Conservation (phyloP, 208 protist genomes). For the Trypanosoma avium region DNA sequence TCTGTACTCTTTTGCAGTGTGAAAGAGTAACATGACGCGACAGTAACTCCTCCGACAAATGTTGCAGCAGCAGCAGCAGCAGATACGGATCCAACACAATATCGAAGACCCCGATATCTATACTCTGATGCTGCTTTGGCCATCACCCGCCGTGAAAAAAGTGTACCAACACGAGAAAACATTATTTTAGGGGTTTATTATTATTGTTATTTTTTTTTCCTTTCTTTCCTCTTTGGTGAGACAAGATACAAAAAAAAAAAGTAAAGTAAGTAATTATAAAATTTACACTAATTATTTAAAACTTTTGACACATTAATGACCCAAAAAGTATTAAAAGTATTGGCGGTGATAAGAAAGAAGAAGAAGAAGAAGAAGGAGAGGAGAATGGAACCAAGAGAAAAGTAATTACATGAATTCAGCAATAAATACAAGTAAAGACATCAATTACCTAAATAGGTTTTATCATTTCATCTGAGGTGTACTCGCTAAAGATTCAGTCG, state of each 20-base stretch:
- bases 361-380: too few species aligned
- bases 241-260: too few species aligned
- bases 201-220: too few species aligned
- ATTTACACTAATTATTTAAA: too few species aligned
- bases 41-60: slow-evolving; percentile 34
- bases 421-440: neutral
- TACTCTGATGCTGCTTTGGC: neutral
- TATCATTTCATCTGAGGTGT: neutral
- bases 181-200: too few species aligned
- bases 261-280: too few species aligned
- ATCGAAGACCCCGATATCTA: neutral
- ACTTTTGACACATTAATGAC: too few species aligned
- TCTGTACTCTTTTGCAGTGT: slow-evolving; percentile 4
- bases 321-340: too few species aligned
- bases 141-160: slow-evolving; percentile 38
- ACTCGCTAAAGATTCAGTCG: neutral
- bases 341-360: too few species aligned
- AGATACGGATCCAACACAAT: slow-evolving; percentile 8
- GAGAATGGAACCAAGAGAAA: slow-evolving; percentile 14
- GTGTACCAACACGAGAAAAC: slow-evolving; percentile 34
- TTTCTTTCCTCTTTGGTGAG: neutral
- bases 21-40: slow-evolving; percentile 36
- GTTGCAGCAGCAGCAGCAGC: slow-evolving; percentile 33
- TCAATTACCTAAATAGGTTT: neutral
- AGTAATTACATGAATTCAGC: neutral